These are phyloP conservation scores for Letharia columbiana DNA, from an alignment of 495 filamentous ascomycete genomes.

Conservation along the genomic window DNA sequence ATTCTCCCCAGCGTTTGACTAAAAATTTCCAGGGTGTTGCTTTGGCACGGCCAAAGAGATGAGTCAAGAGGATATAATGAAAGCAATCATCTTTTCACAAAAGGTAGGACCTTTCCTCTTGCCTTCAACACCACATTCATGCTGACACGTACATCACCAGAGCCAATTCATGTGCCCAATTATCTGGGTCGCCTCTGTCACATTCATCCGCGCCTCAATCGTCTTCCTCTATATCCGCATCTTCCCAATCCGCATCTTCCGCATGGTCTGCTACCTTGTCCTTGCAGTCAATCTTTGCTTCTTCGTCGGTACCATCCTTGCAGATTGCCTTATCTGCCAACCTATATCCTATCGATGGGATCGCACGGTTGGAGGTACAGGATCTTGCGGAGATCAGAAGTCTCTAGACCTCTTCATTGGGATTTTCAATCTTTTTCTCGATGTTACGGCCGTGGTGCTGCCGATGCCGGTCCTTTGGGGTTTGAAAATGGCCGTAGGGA, in stretches of 20 bases:
- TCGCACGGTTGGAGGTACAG: slow-evolving; percentile 16
- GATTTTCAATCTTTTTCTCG: slow-evolving; percentile 30
- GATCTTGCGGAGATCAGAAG: slow-evolving; percentile 29
- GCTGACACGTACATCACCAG: background rate
- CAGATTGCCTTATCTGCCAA: slow-evolving; percentile 31
- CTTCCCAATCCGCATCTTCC: slow-evolving; percentile 29
- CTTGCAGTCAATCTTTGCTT: slow-evolving; percentile 18
- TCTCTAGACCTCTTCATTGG: slow-evolving; percentile 29
- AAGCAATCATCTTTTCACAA: slow-evolving; percentile 17
- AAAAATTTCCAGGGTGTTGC: background rate
- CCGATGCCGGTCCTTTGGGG: slow-evolving; percentile 40
- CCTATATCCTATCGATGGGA: slow-evolving; percentile 31
- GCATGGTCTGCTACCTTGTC: slow-evolving; percentile 29
- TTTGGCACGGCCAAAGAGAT: background rate
- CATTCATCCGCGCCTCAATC: slow-evolving; percentile 34
- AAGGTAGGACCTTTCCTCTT: background rate
- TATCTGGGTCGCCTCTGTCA: slow-evolving; percentile 26
- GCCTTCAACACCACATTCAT: background rate
- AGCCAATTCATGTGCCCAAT: slow-evolving; percentile 16
- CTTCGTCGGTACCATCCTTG: slow-evolving; percentile 22
- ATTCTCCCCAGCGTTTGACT: background rate
- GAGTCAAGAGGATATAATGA: background rate
- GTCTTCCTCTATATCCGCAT: slow-evolving; percentile 38
- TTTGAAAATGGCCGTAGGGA: slow-evolving; percentile 32
- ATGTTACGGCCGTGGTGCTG: slow-evolving; percentile 33